Evolutionary conservation across 2,329 filamentous ascomycete genomes (phyloP), one percentile per base, ranked within the genome.

Genomic region (Nemania sp.): DNA sequence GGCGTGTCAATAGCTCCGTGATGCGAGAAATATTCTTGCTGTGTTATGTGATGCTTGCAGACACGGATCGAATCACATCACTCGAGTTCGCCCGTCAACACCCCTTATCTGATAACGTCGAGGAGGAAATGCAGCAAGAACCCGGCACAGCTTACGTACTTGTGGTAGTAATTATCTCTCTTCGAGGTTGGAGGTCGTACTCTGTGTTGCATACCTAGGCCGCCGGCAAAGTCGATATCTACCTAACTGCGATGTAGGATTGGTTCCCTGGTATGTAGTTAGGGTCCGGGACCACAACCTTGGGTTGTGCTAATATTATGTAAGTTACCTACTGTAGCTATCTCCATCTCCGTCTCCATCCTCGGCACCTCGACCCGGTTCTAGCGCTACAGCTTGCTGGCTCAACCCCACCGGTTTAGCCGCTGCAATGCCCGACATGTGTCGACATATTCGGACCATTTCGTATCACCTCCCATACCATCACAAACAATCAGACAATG

Each of bases 381-480:
- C 59, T 27, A 38, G 54, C 35, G 47, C 38, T 38, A 51, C 41
- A 58, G 47, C 54, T 41, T 15, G 32, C 32, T 27, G 15, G 51
- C 13, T 41, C 32, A n/a, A 22, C 26, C 13, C 1, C 38, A 58
- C 22, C 18, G 20, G 22, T 41, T 26, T 29, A 26, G 26, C 32
- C 45, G 45, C 45, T 54, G 41, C 35, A 43, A 13, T 35, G 11
- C 32, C 11, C 32, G 32, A 35, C 32, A 11, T 5, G 11, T n/a
- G n/a, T n/a, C n/a, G n/a, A n/a, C n/a, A n/a, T 32, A 32, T 32
- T 32, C 35, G 11, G 35, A 41, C 35, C 3, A 13, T 15, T 41
- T 3, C 13, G 8, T 41, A 41, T 41, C 35, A 41, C 35, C 35
- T 41, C 35, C 7, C 35, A 15, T 15, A 41, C 35, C n/a, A n/a